phyloP scores from a whole-genome alignment of 2,329 filamentous ascomycete species.

The Talaromyces sp. region DNA sequence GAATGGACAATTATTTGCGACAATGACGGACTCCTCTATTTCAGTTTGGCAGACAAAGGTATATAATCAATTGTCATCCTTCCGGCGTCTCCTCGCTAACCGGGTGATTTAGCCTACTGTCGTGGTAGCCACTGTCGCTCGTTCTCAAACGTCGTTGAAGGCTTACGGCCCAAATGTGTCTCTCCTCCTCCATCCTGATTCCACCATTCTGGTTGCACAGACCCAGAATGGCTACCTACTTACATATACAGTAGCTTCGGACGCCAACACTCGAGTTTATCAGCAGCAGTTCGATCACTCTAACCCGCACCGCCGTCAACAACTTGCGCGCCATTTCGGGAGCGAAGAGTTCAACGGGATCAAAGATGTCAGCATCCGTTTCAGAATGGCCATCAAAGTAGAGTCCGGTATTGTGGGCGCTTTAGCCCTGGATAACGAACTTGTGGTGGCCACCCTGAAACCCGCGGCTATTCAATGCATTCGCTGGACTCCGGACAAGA shows the following conservation, averaged over 20 bases:
- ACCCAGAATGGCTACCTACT: constrained; percentile 83
- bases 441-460: constrained; percentile 85
- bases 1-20: constrained; percentile 76
- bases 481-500: constrained; percentile 80
- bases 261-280: constrained; percentile 77
- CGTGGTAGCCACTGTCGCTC: constrained; percentile 75
- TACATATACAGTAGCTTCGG: constrained; percentile 85
- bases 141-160: constrained; percentile 71
- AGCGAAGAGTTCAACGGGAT: constrained; percentile 78
- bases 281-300: constrained; percentile 65
- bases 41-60: constrained; percentile 97
- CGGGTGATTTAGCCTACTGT: constrained; percentile 66
- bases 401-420: constrained; percentile 89
- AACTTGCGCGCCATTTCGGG: constrained; percentile 52
- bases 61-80: constrained; percentile 26
- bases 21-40: constrained; percentile 77
- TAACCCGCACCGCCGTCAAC: constrained; percentile 42
- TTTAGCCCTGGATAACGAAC: constrained; percentile 83
- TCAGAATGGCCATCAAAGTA: constrained; percentile 96
- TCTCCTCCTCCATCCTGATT: constrained; percentile 82
- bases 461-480: constrained; percentile 96
- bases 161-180: constrained; percentile 82
- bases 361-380: constrained; percentile 80
- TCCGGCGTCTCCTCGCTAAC: constrained; percentile 24
- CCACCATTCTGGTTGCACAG: constrained; percentile 84